These are phyloP conservation scores for Ascochyta clinopodiicola DNA, from an alignment of 2,329 filamentous ascomycete genomes.

Conservation along the genomic window DNA sequence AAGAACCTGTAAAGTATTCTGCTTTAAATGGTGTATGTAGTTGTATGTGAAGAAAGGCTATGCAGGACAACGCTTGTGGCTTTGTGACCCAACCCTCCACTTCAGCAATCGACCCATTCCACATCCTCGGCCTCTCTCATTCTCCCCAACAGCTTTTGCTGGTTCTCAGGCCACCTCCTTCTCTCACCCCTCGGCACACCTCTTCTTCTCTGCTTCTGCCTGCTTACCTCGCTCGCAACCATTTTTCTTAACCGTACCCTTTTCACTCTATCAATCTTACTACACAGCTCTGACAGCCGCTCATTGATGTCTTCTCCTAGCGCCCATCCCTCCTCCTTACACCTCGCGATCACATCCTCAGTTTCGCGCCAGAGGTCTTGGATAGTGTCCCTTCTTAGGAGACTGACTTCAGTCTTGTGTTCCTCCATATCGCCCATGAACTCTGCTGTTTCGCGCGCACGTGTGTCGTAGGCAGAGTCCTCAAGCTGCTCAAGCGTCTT, in stretches of 20 bases:
- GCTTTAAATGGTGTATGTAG: too few relatives aligned
- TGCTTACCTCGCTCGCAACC: conserved; percentile 7
- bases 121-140: not conserved
- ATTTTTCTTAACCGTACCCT: conserved; percentile 1
- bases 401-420: conserved; percentile 1
- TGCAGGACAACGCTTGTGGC: not conserved
- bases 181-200: conserved; percentile 2
- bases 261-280: conserved; percentile 4
- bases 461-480: not conserved
- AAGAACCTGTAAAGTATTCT: too few relatives aligned
- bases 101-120: not conserved
- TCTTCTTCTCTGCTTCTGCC: conserved; percentile 2
- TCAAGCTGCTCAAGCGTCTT: not conserved
- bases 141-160: conserved; percentile 1
- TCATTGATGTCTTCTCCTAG: not conserved
- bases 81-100: not conserved
- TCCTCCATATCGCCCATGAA: conserved; percentile 5
- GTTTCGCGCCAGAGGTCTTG: conserved; percentile 1
- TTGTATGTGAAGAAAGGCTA: not conserved
- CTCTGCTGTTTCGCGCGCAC: conserved; percentile 4
- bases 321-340: not conserved
- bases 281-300: not conserved
- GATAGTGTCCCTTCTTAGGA: conserved; percentile 3
- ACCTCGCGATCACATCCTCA: not conserved
- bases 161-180: not conserved